phyloP scores from a whole-genome alignment of 1,284 basidiomycete species.

The Cyathus pygmaeus region DNA sequence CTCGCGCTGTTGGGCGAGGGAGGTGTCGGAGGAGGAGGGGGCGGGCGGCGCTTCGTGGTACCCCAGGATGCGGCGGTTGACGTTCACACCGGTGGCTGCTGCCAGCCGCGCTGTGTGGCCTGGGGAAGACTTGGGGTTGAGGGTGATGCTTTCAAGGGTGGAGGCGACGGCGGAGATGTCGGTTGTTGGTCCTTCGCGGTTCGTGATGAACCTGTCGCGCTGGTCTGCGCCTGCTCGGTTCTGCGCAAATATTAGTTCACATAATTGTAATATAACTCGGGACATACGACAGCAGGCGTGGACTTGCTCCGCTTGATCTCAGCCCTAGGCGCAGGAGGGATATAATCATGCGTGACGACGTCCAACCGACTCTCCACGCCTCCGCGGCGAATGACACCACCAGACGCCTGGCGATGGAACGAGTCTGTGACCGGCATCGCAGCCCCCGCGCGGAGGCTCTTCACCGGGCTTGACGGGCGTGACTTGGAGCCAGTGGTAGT shows the following conservation, averaged over 20 bases:
- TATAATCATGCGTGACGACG: slow-evolving; percentile 59
- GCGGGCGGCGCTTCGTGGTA: slow-evolving; percentile 82
- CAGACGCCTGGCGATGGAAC: slow-evolving; percentile 68
- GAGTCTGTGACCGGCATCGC: slow-evolving; percentile 62
- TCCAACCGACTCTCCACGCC: slow-evolving; percentile 80
- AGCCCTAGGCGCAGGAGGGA: slow-evolving; percentile 59
- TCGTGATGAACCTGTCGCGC: slow-evolving; percentile 80
- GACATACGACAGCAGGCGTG: slow-evolving; percentile 65
- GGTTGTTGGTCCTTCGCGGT: slow-evolving; percentile 57
- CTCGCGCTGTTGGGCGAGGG: slow-evolving; percentile 77
- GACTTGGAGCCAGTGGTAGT: slow-evolving; percentile 51
- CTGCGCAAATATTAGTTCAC: slow-evolving; percentile 18
- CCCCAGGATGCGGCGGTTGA: slow-evolving; percentile 79
- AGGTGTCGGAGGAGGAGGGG: slow-evolving; percentile 72
- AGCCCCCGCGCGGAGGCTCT: slow-evolving; percentile 55
- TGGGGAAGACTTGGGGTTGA: slow-evolving; percentile 72
- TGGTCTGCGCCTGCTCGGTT: slow-evolving; percentile 51
- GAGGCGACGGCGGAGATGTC: slow-evolving; percentile 63
- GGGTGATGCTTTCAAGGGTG: slow-evolving; percentile 70
- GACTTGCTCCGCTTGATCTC: slow-evolving; percentile 79
- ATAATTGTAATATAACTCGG: slow-evolving; percentile 8
- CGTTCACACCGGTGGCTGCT: slow-evolving; percentile 75
- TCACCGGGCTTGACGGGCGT: slow-evolving; percentile 70
- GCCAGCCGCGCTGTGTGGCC: slow-evolving; percentile 81
- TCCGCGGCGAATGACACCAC: slow-evolving; percentile 76